Evolutionary conservation across 2,329 filamentous ascomycete species (phyloP).

Genomic region (Venturia asperata): DNA sequence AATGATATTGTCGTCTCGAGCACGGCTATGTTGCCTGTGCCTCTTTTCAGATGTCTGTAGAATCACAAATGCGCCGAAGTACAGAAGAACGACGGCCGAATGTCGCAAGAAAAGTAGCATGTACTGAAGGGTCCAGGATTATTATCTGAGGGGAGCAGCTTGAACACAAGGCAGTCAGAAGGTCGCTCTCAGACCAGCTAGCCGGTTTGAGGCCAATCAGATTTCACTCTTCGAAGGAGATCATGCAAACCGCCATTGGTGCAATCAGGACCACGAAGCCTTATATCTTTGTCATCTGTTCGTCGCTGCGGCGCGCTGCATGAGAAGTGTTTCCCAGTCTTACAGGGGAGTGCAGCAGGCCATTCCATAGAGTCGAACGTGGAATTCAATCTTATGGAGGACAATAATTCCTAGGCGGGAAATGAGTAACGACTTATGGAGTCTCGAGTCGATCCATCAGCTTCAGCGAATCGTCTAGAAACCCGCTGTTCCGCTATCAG

Average conservation of each 20-base stretch:
- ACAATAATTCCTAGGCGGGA: too few relatives aligned
- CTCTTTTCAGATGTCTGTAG: neutral
- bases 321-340: neutral
- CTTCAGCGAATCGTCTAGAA: too few relatives aligned
- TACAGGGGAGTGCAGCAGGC: too few relatives aligned
- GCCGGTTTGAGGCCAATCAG: neutral
- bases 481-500: neutral
- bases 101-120: neutral
- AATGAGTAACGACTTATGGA: too few relatives aligned
- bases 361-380: neutral
- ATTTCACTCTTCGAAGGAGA: neutral
- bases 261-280: neutral
- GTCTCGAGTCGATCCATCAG: too few relatives aligned
- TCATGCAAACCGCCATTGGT: neutral
- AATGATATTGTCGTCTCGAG: neutral
- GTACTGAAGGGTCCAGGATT: neutral
- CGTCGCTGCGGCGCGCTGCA: neutral
- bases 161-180: neutral
- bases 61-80: neutral
- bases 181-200: neutral
- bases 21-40: neutral
- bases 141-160: neutral
- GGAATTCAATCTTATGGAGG: too few relatives aligned
- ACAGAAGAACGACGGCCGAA: neutral
- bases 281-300: neutral